A percentile compares a stretch with the other conserved stretches of the same genome.
Evolutionary conservation across 2,329 filamentous ascomycete species (phyloP).

Genomic region (Sporothrix variecibatus): DNA sequence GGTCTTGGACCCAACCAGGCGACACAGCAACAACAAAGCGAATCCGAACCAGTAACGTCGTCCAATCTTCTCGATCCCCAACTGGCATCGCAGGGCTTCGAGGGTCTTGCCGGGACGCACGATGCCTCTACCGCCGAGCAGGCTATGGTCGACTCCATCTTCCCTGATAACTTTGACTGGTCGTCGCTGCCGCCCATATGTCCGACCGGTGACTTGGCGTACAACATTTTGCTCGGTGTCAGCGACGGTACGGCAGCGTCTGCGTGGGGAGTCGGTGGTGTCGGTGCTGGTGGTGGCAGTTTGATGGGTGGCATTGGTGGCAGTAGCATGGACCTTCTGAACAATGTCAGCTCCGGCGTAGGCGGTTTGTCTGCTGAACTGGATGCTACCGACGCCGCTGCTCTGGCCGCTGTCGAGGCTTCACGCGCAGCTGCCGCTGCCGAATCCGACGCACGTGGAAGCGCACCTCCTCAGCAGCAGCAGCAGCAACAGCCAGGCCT

Average conservation of each 20-base stretch:
- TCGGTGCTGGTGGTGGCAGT: neutral
- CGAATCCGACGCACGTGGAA: neutral
- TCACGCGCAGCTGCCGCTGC: neutral
- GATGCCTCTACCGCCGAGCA: neutral
- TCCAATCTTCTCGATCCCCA: constrained; percentile 18
- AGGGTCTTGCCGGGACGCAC: neutral
- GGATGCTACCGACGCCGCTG: neutral
- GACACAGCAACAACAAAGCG: neutral
- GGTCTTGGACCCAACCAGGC: neutral
- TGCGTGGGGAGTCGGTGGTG: constrained; percentile 25
- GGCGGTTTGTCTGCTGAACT: constrained; percentile 7
- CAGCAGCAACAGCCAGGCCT: neutral
- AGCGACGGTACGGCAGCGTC: constrained; percentile 30
- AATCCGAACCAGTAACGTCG: neutral
- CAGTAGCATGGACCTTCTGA: constrained; percentile 10
- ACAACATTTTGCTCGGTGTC: constrained; percentile 56
- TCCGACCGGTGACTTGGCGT: constrained; percentile 58
- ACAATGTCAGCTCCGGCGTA: neutral
- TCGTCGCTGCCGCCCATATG: constrained; percentile 56
- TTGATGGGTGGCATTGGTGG: constrained; percentile 4
- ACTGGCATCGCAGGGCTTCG: neutral
- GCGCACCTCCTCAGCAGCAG: neutral
- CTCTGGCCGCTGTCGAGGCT: constrained; percentile 19
- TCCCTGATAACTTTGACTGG: constrained; percentile 52
- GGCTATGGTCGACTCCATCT: constrained; percentile 38